Evolutionary conservation across 768 basidiomycete genomes (phyloP), one percentile per base, ranked within the genome.

Genomic region (Candolleomyces aberdarensis): DNA sequence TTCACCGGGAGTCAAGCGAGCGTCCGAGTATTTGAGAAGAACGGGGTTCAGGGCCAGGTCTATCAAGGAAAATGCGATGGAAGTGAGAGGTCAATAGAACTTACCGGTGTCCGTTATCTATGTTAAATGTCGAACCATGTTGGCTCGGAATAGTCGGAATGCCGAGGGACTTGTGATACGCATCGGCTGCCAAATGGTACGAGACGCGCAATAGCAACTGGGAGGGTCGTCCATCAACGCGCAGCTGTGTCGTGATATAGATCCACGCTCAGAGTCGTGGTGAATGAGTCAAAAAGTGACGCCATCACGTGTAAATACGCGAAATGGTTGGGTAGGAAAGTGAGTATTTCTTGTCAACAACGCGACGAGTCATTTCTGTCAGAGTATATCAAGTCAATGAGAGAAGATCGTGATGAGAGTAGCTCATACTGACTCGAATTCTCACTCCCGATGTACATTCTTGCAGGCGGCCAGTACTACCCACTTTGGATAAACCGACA

Each of bases 21-120:
- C 63, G 72, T 78, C 7, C 76, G 83, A 52, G 87, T 90, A 17
- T 88, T 91, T 64, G 76, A 83, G 67, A 89, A 88, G 78, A 84
- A 82, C 61, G 85, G 85, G 5, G 26, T 89, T 89, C 61, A 70
- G 68, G 40, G 67, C 75, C 64, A 67, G 67, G 59, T 65, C 76
- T 57, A 75, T 75, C 17, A 48, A 82, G 26, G 70, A 80, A 56
- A 73, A 81, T 17, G 75, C 70, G 15, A 67, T 75, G 32, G 61
- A 70, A 8, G 71, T 78, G 3, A 71, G 75, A 59, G 80, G 80
- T n/a, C 71, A 71, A 55, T 71, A 29, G 20, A 1, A 13, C n/a
- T 22, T 26, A 26, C 26, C 26, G 15, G 13, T 22, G 22, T 11
- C 51, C 8, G 14, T 52, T 14, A 26, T n/a, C 29, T 7, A 11